phyloP scores from a whole-genome alignment of 768 basidiomycete species.

The Austroboletus eburneus region DNA sequence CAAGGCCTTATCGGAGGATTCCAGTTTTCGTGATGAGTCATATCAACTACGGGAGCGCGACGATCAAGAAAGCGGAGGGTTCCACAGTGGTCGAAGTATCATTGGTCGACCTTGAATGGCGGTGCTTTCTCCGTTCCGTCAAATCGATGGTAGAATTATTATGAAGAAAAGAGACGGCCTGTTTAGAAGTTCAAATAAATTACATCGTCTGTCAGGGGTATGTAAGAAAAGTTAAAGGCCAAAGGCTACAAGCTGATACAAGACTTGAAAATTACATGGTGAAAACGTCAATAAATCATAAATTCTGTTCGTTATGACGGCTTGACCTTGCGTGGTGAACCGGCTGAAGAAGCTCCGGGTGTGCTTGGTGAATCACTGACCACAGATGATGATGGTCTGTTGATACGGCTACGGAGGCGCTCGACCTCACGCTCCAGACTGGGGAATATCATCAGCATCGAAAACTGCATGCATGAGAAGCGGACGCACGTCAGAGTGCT shows the following conservation, averaged over 20 bases:
- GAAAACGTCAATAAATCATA: background rate
- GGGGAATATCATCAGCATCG: constrained; percentile 2
- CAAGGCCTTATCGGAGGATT: too few relatives aligned
- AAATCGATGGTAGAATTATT: too few relatives aligned
- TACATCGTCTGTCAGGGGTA: background rate
- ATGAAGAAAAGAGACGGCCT: too few relatives aligned
- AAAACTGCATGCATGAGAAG: background rate
- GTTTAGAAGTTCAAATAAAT: background rate
- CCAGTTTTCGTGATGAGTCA: too few relatives aligned
- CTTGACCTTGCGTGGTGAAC: constrained; percentile 29
- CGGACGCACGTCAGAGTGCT: constrained; percentile 57
- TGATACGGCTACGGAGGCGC: constrained; percentile 59
- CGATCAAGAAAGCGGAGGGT: too few relatives aligned
- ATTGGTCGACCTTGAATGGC: too few relatives aligned
- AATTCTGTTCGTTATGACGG: constrained; percentile 11
- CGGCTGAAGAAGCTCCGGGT: constrained; percentile 22
- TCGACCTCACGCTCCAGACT: constrained; percentile 70
- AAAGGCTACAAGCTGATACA: constrained; percentile 21
- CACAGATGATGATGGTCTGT: constrained; percentile 47
- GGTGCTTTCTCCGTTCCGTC: too few relatives aligned
- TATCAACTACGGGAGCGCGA: too few relatives aligned
- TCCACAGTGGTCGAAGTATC: too few relatives aligned
- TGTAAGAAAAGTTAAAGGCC: background rate
- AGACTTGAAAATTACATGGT: constrained; percentile 15
- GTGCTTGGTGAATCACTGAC: constrained; percentile 20